Conservation (phyloP, 192 early-diverging fungal species). For the Bifiguratus adelaidae region DNA sequence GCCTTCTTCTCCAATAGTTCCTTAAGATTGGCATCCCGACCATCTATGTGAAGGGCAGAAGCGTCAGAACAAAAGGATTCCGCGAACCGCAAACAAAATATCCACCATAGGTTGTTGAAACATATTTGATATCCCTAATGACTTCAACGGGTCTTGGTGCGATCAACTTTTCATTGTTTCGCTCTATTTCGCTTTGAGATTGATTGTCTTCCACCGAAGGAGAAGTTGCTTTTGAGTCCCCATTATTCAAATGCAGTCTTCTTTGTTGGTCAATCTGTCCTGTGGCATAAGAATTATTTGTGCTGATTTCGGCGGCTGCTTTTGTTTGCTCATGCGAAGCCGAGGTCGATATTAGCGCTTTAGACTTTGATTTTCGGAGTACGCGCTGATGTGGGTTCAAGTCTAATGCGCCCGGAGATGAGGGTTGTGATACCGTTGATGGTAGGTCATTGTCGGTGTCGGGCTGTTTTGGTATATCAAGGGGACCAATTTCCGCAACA, state of each 20-base stretch:
- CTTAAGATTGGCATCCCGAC: conserved; percentile 14
- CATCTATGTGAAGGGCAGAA: background rate
- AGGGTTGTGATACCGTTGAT: background rate
- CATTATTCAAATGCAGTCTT: background rate
- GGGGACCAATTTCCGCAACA: background rate
- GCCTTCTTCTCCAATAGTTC: conserved; percentile 36
- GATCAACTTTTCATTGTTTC: background rate
- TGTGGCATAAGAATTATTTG: conserved; percentile 22
- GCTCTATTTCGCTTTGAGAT: background rate
- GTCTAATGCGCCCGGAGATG: background rate
- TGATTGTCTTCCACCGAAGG: background rate
- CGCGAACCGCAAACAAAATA: background rate
- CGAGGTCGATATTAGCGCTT: conserved; percentile 1
- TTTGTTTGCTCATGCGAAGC: conserved; percentile 16
- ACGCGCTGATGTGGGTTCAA: background rate
- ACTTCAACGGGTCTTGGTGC: background rate
- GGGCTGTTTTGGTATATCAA: background rate
- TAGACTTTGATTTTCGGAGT: background rate
- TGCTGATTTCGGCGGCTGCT: conserved; percentile 33
- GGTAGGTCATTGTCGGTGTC: background rate
- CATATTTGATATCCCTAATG: background rate
- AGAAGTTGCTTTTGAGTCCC: too few species aligned
- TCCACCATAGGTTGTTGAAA: background rate
- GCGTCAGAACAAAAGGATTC: background rate
- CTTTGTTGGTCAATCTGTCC: conserved; percentile 17